Conservation (phyloP, 2,329 filamentous ascomycete species). For the Hypoxylon sp. region DNA sequence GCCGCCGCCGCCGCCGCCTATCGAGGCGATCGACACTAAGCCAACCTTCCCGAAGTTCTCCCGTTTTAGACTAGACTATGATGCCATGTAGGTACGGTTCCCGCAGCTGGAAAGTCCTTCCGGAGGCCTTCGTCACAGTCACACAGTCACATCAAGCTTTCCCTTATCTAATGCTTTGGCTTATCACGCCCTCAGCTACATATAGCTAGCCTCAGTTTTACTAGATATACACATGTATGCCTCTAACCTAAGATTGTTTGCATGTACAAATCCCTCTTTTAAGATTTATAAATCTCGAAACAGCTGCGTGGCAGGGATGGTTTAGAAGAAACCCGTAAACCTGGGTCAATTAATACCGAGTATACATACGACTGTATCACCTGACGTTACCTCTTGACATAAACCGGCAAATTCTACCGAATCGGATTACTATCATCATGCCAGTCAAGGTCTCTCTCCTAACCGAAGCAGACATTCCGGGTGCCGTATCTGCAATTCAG, state of each 20-base stretch:
- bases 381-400: constrained; percentile 32
- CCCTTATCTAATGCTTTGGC: background rate
- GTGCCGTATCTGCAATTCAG: constrained; percentile 53
- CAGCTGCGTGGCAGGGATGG: constrained; percentile 11
- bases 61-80: background rate
- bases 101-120: constrained; percentile 1
- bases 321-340: constrained; percentile 12
- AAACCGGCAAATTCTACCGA: constrained; percentile 40
- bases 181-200: background rate
- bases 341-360: constrained; percentile 28
- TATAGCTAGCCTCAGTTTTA: background rate
- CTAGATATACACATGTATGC: background rate
- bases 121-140: background rate
- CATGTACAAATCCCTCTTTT: background rate
- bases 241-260: background rate
- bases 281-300: background rate
- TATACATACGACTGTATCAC: constrained; percentile 25
- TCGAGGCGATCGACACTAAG: background rate
- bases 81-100: background rate
- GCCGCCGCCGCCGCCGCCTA: background rate
- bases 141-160: constrained; percentile 1
- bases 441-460: constrained; percentile 49
- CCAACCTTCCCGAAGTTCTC: background rate
- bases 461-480: constrained; percentile 53
- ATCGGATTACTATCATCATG: constrained; percentile 45